These are phyloP conservation scores for Actinomortierella ambigua DNA, from an alignment of 371 early-diverging fungal genomes.

Conservation along the genomic window DNA sequence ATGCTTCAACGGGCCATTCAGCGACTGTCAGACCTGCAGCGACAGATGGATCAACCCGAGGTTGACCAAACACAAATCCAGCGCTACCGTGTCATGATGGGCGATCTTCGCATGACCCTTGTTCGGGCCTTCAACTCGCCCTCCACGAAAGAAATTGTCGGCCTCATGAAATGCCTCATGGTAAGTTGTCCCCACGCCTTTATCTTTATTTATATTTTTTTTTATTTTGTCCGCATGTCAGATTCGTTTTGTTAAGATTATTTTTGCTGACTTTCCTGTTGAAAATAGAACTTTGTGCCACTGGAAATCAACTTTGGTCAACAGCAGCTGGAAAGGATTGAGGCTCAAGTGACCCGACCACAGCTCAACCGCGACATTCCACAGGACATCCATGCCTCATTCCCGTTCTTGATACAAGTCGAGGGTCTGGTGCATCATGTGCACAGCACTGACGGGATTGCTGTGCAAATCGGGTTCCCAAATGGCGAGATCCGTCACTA, in stretches of 20 bases:
- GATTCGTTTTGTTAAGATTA: background rate
- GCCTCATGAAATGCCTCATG: constrained; percentile 24
- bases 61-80: constrained; percentile 18
- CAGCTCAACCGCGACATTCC: constrained; percentile 29
- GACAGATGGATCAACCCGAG: constrained; percentile 43
- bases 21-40: constrained; percentile 23
- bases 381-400: constrained; percentile 33
- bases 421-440: constrained; percentile 33
- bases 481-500: constrained; percentile 30
- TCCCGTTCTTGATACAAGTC: constrained; percentile 35
- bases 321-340: constrained; percentile 20
- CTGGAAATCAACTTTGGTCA: constrained; percentile 25
- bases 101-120: constrained; percentile 32
- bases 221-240: background rate
- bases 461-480: constrained; percentile 38
- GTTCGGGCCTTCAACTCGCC: constrained; percentile 26
- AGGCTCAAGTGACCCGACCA: constrained; percentile 26
- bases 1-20: constrained; percentile 39
- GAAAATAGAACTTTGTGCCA: constrained; percentile 25
- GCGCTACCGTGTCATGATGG: constrained; percentile 14
- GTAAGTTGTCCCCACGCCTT: constrained; percentile 6
- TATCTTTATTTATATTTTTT: background rate
- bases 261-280: too few relatives aligned
- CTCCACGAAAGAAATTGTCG: constrained; percentile 24
- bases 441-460: constrained; percentile 26